Percentiles rank a stretch among this genome's conserved stretches.
phyloP scores from a whole-genome alignment of 2,329 filamentous ascomycete species.

The Neonectria sp. region DNA sequence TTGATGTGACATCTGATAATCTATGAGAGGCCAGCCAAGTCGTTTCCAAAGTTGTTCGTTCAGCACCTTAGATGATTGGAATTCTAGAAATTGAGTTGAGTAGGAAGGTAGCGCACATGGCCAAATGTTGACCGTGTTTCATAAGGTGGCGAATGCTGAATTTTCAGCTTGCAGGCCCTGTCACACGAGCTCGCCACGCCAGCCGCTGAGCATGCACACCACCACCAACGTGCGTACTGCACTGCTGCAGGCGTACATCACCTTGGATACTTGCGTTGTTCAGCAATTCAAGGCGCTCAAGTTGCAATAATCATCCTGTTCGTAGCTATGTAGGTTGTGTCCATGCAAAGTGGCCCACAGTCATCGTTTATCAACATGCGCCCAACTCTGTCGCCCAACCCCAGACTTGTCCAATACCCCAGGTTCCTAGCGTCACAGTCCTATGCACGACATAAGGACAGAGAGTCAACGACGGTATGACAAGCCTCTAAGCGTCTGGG shows the following conservation, averaged over 20 bases:
- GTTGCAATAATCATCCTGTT: not conserved
- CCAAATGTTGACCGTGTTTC: not conserved
- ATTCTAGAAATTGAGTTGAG: not conserved
- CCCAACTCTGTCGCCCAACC: not conserved
- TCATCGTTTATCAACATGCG: not conserved
- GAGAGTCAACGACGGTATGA: conserved; percentile 4
- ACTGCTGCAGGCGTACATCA: not conserved
- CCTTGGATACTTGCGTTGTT: not conserved
- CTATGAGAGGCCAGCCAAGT: conserved; percentile 13
- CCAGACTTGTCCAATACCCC: conserved; percentile 17
- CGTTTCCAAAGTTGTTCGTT: not conserved
- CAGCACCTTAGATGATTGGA: no score
- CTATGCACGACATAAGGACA: conserved; percentile 22
- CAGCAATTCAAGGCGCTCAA: not conserved
- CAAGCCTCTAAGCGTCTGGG: not conserved
- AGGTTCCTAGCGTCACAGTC: conserved; percentile 18
- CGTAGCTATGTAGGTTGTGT: not conserved
- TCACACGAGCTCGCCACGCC: conserved; percentile 37
- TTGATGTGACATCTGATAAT: conserved; percentile 26
- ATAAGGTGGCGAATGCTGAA: not conserved
- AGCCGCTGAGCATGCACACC: not conserved
- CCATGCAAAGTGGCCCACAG: not conserved
- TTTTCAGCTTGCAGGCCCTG: conserved; percentile 4
- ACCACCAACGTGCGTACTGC: not conserved
- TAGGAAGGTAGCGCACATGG: not conserved